phyloP scores from a whole-genome alignment of 306 rosid species.

The Heteromeles arbutifolia region DNA sequence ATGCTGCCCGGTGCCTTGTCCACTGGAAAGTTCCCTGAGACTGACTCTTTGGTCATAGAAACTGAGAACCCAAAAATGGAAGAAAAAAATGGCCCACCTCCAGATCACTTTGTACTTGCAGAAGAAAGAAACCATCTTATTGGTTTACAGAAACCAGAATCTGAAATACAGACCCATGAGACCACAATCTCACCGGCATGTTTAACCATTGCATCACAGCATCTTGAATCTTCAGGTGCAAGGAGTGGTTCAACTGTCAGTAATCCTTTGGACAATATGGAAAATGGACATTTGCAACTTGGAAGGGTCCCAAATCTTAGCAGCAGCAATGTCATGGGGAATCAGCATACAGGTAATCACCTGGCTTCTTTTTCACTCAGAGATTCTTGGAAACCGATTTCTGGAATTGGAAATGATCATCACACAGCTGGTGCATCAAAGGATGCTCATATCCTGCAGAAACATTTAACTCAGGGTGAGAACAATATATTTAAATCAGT shows the following conservation, averaged over 20 bases:
- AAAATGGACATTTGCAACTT: constrained; percentile 45
- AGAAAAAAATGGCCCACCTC: constrained; percentile 38
- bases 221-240: constrained; percentile 43
- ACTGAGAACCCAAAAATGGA: constrained; percentile 50
- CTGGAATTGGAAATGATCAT: constrained; percentile 46
- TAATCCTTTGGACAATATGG: constrained; percentile 51
- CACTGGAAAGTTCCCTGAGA: constrained; percentile 52
- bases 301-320: constrained; percentile 51
- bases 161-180: constrained; percentile 58
- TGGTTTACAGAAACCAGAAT: constrained; percentile 40
- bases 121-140: constrained; percentile 47
- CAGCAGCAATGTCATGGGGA: constrained; percentile 39
- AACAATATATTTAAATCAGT: constrained; percentile 6
- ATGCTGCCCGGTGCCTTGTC: constrained; percentile 39
- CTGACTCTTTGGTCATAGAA: constrained; percentile 55
- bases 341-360: constrained; percentile 37
- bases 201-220: constrained; percentile 36
- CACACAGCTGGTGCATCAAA: constrained; percentile 41
- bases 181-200: constrained; percentile 38
- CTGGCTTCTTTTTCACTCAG: constrained; percentile 45
- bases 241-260: constrained; percentile 44
- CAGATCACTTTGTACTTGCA: constrained; percentile 37
- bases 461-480: constrained; percentile 59
- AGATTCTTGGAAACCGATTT: constrained; percentile 75
- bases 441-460: constrained; percentile 46